Conservation (phyloP, 129 eudicot species). For the Oenanthe sinensis region DNA sequence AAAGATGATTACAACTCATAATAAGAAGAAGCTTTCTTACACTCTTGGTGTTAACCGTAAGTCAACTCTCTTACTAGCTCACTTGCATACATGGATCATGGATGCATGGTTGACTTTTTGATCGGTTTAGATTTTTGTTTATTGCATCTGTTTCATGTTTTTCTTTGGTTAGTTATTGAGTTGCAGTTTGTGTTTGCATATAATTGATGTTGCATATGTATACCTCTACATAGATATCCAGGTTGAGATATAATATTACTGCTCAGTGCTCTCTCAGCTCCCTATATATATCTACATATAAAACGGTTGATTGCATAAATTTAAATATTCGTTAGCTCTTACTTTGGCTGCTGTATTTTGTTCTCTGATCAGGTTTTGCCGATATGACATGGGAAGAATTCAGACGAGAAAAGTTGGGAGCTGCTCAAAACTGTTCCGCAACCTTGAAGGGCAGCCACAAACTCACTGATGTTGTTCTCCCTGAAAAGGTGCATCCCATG, state of each 20-base stretch:
- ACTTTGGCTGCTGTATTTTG: neutral
- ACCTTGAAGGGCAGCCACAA: conserved; percentile 80
- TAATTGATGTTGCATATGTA: too few species aligned
- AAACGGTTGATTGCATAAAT: too few species aligned
- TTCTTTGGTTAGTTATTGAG: too few species aligned
- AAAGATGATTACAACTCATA: conserved; percentile 73
- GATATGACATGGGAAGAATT: conserved; percentile 96
- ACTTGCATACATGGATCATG: too few species aligned
- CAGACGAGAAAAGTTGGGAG: conserved; percentile 59
- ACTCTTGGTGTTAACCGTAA: conserved; percentile 79
- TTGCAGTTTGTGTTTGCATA: too few species aligned
- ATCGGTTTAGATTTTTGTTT: too few species aligned
- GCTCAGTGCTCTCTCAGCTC: too few species aligned
- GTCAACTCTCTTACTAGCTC: neutral
- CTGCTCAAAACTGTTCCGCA: conserved; percentile 95
- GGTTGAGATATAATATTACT: too few species aligned
- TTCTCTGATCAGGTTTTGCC: conserved; percentile 51
- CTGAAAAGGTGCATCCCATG: conserved; percentile 35
- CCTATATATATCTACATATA: too few species aligned
- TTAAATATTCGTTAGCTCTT: neutral
- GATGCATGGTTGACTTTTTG: too few species aligned
- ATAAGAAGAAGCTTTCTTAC: conserved; percentile 56
- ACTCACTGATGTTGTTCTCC: conserved; percentile 60
- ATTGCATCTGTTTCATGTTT: too few species aligned
- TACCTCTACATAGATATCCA: too few species aligned